Evolutionary conservation across 164 flowering plant genomes (phyloP), one percentile per base, ranked within the genome.

Genomic region (Tetrastigma voinierianum): DNA sequence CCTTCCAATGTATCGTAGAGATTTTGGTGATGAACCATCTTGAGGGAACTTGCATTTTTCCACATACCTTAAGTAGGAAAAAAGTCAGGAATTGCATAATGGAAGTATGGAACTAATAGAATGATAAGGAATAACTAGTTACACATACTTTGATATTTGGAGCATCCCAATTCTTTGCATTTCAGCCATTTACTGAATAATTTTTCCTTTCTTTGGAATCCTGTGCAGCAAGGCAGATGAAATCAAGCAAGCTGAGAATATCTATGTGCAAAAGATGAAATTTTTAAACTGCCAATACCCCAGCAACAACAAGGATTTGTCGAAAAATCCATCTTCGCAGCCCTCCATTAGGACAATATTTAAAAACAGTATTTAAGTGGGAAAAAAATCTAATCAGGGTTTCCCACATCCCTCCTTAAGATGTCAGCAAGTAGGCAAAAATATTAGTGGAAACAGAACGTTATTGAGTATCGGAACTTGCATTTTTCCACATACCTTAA

Each of bases 121-220:
- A 14, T 61, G 54, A 49, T 9, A 58, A 47, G 20, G 56, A n/a
- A 66, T 40, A 3, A 48, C n/a, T 13, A 57, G 10, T 46, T 12
- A 16, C 0, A 53, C 87, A 68, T 80, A 96, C 99, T 84, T 87
- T 55, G 98, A 75, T 3, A 95, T 93, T n/a, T 65, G 99, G 95
- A 47, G 70, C 83, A 81, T 96, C 99, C 98, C 99, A 96, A 78
- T 93, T 84, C 79, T 85, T 88, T 47, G 96, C 96, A 84, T 96
- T 96, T 77, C 99, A 98, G 85, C 93, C 99, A 67, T 96, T 96
- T 49, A 96, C 97, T 5, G 99, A 96, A 70, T 96, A 96, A 55
- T 93, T 93, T 77, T 93, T 96, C 48, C 99, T 97, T 66, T 90
- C 91, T 74, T 90, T 96, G 48, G 99, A 98, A 66, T 90, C 88